Evolutionary conservation across 805 yeast genomes (phyloP).

Genomic region (Maudiozyma turicensis): DNA sequence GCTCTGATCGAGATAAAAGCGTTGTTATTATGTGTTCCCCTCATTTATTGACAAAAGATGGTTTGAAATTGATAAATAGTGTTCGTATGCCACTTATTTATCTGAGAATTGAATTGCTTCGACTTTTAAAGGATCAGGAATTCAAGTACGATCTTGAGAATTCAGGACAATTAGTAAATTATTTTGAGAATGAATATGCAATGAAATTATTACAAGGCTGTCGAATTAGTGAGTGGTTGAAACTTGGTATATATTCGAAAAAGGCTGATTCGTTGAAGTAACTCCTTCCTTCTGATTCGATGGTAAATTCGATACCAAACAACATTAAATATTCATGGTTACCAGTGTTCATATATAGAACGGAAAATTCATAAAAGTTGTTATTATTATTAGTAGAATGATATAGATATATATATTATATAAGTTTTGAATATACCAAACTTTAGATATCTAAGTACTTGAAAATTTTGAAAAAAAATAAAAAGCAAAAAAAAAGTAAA

Average conservation of each 20-base stretch:
- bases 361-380: neutral
- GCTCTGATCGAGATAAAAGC: conserved; percentile 12
- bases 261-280: neutral
- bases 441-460: neutral
- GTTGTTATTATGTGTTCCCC: conserved; percentile 27
- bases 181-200: conserved; percentile 27
- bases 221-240: conserved; percentile 24
- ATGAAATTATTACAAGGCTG: conserved; percentile 19
- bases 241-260: conserved; percentile 9
- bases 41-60: conserved; percentile 23
- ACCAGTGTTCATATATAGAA: neutral
- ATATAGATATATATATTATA: neutral
- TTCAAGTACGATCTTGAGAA: conserved; percentile 15
- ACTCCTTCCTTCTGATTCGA: no score
- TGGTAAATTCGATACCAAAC: no score
- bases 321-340: no score
- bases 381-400: neutral
- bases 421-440: neutral
- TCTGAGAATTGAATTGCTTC: conserved; percentile 20
- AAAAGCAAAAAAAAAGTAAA: neutral
- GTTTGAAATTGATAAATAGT: conserved; percentile 21
- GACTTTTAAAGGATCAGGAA: conserved; percentile 4
- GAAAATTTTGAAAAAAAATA: neutral
- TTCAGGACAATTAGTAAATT: conserved; percentile 22
- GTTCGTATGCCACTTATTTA: conserved; percentile 25